Conservation (phyloP, 176 grass and related monocot genomes). For the Carex myosuroides region DNA sequence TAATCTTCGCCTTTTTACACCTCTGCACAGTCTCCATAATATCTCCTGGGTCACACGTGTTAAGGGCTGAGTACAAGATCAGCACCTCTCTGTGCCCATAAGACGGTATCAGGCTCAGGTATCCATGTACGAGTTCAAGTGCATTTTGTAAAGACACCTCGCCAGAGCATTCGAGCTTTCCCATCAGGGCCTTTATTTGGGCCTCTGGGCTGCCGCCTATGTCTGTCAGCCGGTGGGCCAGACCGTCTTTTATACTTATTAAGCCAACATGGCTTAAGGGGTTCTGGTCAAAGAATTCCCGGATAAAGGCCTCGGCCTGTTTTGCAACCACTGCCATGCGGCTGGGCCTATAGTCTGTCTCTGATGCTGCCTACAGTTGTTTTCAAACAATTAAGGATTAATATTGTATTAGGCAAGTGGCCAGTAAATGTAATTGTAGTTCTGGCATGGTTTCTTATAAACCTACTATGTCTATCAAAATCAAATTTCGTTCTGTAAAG, state of each 20-base stretch:
- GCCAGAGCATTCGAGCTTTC: conserved; percentile 89
- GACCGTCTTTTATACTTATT: conserved; percentile 72
- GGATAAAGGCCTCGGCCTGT: conserved; percentile 65
- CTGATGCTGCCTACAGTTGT: conserved; percentile 73
- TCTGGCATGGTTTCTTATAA: neutral
- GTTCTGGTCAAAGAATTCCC: conserved; percentile 99
- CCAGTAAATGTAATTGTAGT: neutral
- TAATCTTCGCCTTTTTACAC: conserved; percentile 83
- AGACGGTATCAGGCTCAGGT: conserved; percentile 73
- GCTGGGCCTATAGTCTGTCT: conserved; percentile 86
- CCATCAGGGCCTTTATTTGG: conserved; percentile 83
- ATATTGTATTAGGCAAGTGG: neutral
- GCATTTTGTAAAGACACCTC: conserved; percentile 93
- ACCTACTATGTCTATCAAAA: neutral
- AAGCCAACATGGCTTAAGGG: conserved; percentile 87
- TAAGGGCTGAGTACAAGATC: conserved; percentile 76
- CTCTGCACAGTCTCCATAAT: conserved; percentile 71
- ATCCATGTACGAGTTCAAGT: conserved; percentile 76
- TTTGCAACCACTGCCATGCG: conserved; percentile 84
- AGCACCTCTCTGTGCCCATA: conserved; percentile 94
- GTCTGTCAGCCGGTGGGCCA: conserved; percentile 67
- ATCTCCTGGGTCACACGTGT: conserved; percentile 90
- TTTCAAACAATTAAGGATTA: neutral
- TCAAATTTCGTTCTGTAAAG: neutral
- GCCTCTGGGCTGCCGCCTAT: conserved; percentile 91